Conservation (phyloP, 306 rosid species). For the Malus orientalis region DNA sequence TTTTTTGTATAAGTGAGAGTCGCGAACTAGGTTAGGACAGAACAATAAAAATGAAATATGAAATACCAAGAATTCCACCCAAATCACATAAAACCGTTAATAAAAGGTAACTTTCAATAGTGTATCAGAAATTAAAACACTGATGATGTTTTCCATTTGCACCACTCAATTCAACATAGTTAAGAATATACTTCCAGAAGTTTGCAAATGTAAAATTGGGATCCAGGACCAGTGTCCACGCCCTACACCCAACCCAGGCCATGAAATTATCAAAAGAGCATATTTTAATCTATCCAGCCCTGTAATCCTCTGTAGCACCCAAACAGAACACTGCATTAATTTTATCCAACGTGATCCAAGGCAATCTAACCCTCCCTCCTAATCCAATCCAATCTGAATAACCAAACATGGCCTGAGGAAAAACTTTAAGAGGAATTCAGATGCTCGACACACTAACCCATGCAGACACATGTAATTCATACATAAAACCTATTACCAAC, state of each 20-base stretch:
- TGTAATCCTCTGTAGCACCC: too few relatives aligned
- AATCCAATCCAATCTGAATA: too few relatives aligned
- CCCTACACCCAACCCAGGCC: too few relatives aligned
- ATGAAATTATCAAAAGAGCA: too few relatives aligned
- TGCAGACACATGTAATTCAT: not conserved
- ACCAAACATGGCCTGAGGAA: too few relatives aligned
- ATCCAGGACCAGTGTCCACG: too few relatives aligned
- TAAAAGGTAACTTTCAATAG: not conserved
- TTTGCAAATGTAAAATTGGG: not conserved
- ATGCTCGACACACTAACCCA: not conserved
- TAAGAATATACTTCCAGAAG: not conserved
- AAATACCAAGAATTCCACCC: not conserved
- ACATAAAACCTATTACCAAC: not conserved
- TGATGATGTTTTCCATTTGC: not conserved
- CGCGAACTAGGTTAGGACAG: not conserved
- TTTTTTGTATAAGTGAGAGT: too few relatives aligned
- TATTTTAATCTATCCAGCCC: too few relatives aligned
- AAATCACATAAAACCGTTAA: not conserved
- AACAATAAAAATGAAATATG: not conserved
- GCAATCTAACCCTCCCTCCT: too few relatives aligned
- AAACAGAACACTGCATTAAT: too few relatives aligned
- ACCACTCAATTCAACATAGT: not conserved
- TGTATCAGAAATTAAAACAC: not conserved
- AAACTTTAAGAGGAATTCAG: not conserved
- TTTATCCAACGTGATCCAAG: too few relatives aligned